Percentiles rank a stretch among this genome's conserved stretches.
phyloP scores from a whole-genome alignment of 192 early-diverging fungal genomes.

The Podila epicladia region DNA sequence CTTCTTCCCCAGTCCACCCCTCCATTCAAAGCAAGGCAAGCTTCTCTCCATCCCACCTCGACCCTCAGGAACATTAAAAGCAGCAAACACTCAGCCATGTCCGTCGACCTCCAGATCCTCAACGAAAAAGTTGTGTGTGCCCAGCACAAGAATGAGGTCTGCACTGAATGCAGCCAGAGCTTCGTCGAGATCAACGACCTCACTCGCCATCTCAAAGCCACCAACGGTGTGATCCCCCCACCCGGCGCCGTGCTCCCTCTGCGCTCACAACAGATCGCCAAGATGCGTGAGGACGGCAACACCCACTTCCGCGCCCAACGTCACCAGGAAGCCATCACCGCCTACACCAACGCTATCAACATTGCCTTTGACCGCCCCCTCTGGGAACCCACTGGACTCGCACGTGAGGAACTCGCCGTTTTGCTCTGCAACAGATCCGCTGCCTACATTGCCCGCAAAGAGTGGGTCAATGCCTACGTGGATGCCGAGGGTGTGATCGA shows the following conservation, averaged over 20 bases:
- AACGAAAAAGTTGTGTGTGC: constrained; percentile 70
- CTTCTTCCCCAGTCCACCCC: neutral
- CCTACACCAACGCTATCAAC: constrained; percentile 90
- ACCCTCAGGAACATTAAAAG: neutral
- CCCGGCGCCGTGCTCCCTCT: constrained; percentile 67
- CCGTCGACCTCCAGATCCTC: constrained; percentile 46
- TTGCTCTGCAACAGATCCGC: constrained; percentile 74
- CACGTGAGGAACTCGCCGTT: constrained; percentile 72
- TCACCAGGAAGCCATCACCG: constrained; percentile 82
- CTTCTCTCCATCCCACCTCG: constrained; percentile 7
- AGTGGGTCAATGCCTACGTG: constrained; percentile 75
- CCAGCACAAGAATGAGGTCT: constrained; percentile 69
- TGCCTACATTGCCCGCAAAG: constrained; percentile 69
- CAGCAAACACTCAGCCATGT: constrained; percentile 14
- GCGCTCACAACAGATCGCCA: constrained; percentile 62
- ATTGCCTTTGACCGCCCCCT: constrained; percentile 76
- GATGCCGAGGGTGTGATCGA: constrained; percentile 75
- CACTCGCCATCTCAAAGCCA: constrained; percentile 67
- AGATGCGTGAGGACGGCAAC: constrained; percentile 85
- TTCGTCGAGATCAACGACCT: constrained; percentile 72
- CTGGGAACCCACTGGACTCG: constrained; percentile 76
- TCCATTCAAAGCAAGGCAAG: neutral
- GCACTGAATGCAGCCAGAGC: constrained; percentile 68
- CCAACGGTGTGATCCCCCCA: constrained; percentile 72
- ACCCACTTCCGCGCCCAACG: constrained; percentile 84